phyloP scores from a whole-genome alignment of 495 filamentous ascomycete genomes.

The Cercophora samala region DNA sequence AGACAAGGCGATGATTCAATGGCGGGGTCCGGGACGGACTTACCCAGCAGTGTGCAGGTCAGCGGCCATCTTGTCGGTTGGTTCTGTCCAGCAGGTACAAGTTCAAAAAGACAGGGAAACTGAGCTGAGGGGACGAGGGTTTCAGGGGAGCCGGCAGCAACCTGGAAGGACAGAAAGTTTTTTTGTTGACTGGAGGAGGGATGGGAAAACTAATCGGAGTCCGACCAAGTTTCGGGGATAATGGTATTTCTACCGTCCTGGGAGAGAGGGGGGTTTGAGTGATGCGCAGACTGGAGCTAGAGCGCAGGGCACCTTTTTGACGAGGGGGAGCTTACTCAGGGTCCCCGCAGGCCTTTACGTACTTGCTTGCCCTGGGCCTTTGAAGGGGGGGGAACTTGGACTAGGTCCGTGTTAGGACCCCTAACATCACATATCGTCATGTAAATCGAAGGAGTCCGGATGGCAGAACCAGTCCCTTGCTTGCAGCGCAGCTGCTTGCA shows the following conservation, averaged over 20 bases:
- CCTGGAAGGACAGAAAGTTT: conserved; percentile 6
- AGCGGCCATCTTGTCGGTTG: conserved; percentile 41
- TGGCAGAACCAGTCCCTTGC: conserved; percentile 5
- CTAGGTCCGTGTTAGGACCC: conserved; percentile 11
- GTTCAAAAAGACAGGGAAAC: background rate
- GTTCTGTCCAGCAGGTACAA: conserved; percentile 12
- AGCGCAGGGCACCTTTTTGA: conserved; percentile 24
- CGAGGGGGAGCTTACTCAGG: conserved; percentile 41
- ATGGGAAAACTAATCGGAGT: conserved; percentile 28
- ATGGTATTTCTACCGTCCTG: conserved; percentile 34
- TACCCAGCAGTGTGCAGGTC: conserved; percentile 35
- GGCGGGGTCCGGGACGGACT: conserved; percentile 42
- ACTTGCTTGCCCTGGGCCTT: conserved; percentile 19
- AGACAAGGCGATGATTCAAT: conserved; percentile 24
- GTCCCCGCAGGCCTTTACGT: conserved; percentile 28
- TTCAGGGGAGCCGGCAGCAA: conserved; percentile 9
- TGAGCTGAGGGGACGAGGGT: conserved; percentile 2
- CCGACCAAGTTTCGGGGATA: conserved; percentile 35
- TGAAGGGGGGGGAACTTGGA: conserved; percentile 20
- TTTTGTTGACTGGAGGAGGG: conserved; percentile 19
- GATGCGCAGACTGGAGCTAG: conserved; percentile 33
- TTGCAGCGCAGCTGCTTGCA: conserved; percentile 2
- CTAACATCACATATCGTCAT: conserved; percentile 6
- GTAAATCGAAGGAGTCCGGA: conserved; percentile 19
- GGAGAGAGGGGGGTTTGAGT: conserved; percentile 21